Evolutionary conservation across 345 rosid species (phyloP).

Genomic region (Noccaea caerulescens): DNA sequence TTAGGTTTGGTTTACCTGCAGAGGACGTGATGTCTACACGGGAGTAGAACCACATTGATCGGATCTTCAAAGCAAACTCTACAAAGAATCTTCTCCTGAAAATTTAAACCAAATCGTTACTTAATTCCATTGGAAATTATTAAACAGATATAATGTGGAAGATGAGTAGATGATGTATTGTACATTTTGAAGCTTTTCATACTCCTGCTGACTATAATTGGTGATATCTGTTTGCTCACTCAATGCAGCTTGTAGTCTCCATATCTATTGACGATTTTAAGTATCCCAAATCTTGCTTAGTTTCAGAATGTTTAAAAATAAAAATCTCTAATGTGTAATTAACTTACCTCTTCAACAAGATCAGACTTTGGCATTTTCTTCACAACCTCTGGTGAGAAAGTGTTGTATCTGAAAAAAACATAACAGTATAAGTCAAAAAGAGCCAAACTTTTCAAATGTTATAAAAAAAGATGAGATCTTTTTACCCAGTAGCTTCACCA

Average conservation of each 20-base stretch:
- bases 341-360: conserved; percentile 78
- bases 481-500: conserved; percentile 66
- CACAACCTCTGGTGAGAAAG: conserved; percentile 78
- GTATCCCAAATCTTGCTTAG: background rate
- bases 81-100: conserved; percentile 87
- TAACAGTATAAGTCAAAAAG: conserved; percentile 6
- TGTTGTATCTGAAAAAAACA: conserved; percentile 64
- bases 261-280: conserved; percentile 51
- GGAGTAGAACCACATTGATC: conserved; percentile 72
- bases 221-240: conserved; percentile 79
- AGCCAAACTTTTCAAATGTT: background rate
- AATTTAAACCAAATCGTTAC: conserved; percentile 22
- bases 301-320: background rate
- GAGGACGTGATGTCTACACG: conserved; percentile 83
- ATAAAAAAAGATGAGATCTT: conserved; percentile 8
- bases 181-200: conserved; percentile 82
- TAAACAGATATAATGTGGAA: background rate
- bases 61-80: conserved; percentile 90
- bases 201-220: conserved; percentile 73
- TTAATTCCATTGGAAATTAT: background rate
- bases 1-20: conserved; percentile 63
- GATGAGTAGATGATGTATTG: conserved; percentile 16
- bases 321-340: background rate
- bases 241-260: conserved; percentile 76
- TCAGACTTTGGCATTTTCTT: conserved; percentile 81